Base-by-base conservation (phyloP, 495 filamentous ascomycete genomes). In the Penicillium longicatenatum region DNA sequence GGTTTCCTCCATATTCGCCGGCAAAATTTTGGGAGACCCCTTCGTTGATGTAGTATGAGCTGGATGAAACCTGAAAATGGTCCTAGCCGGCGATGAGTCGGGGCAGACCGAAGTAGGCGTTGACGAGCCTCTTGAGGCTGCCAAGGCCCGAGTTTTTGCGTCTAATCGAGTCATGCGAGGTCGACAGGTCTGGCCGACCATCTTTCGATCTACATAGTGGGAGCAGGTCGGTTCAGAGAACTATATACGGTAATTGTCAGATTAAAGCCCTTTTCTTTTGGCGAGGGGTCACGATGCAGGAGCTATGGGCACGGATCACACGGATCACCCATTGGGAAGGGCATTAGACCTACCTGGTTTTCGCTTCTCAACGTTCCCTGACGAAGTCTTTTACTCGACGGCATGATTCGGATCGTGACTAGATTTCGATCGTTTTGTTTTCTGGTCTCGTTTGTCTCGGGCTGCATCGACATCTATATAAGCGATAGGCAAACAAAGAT, bases 241-340 rank as follows among this genome's bases (percentile, higher is more conserved):
- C 50, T 52, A 43, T 0, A 52, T 37, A 20, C 9, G 30, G 45
- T 30, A 30, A 48, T 2, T 21, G 49, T 51, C 31, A 51, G 31
- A 37, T 22, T 39, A 39, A 39, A 10, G 8, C 31, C 10, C 3
- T 35, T 1, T 0, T n/a, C 37, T 39, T 6, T 39, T 17, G 4
- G 30, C 26, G 31, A 16, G 47, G 14, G 47, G n/a, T 31, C 47
- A 50, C 6, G 20, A 42, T 52, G 49, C 30, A 29, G 37, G 50
- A 41, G 50, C 37, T 52, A 43, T 41, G 50, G 50, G 21, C 50
- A 43, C 37, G 37, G 50, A 24, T 21, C 49, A 22, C 33, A 37
- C 29, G 35, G 21, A 26, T 20, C 1, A 16, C 19, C 16, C 16
- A 21, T 5, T 0, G 14, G 30, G 16, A 29, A n/a, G 9, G 31